These are phyloP conservation scores for Fusarium bactridioides DNA, from an alignment of 2,329 filamentous ascomycete species.

Conservation along the genomic window DNA sequence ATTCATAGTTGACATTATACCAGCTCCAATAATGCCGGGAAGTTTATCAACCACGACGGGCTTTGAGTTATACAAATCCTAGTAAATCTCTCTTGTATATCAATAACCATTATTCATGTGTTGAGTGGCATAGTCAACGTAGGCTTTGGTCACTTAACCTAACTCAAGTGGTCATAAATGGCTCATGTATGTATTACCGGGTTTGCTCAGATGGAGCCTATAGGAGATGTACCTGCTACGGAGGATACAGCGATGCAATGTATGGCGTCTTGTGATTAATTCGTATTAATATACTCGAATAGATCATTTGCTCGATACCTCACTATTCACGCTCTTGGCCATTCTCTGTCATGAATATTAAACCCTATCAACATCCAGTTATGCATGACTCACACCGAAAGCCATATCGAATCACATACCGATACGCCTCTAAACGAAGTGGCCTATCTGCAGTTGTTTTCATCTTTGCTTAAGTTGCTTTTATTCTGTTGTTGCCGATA, in stretches of 20 bases:
- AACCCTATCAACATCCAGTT: not conserved
- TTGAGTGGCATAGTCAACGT: not conserved
- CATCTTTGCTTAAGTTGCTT: not conserved
- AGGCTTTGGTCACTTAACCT: not conserved
- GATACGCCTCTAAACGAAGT: not conserved
- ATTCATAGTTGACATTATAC: fast-evolving
- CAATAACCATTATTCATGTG: not conserved
- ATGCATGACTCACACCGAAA: not conserved
- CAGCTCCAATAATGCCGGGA: fast-evolving
- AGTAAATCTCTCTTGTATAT: not conserved
- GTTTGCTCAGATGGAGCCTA: not conserved
- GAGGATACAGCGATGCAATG: not conserved
- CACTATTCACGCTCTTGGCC: not conserved
- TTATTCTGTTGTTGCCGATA: not conserved
- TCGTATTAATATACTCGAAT: not conserved
- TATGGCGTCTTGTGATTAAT: not conserved
- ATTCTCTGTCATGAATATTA: not conserved
- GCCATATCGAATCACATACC: not conserved
- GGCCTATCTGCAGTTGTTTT: not conserved
- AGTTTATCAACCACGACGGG: no score
- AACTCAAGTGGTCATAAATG: not conserved
- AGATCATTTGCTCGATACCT: not conserved
- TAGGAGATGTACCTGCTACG: not conserved
- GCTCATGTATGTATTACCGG: not conserved
- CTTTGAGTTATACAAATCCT: not conserved